These are phyloP conservation scores for Ascochyta fabae DNA, from an alignment of 2,329 filamentous ascomycete species.

Conservation along the genomic window DNA sequence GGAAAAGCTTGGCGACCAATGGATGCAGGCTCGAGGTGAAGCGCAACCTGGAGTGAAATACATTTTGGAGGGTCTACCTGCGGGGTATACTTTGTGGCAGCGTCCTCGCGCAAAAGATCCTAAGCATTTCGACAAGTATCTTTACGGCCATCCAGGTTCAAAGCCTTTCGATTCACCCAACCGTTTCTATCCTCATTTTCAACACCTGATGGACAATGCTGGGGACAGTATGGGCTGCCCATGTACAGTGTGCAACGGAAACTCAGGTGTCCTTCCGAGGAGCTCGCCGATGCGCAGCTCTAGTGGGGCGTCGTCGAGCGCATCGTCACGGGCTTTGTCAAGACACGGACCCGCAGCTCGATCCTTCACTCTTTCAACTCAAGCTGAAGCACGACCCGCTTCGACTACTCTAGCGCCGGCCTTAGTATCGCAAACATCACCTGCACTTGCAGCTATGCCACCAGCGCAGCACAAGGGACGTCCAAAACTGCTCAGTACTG, in stretches of 20 bases:
- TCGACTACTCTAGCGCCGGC: not conserved
- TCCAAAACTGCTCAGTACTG: constrained; percentile 25
- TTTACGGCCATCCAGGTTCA: constrained; percentile 63
- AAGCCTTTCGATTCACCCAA: constrained; percentile 60
- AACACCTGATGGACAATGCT: constrained; percentile 59
- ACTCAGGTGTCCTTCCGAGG: constrained; percentile 26
- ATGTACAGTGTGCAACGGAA: constrained; percentile 57
- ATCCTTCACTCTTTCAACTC: not conserved
- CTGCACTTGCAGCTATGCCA: not conserved
- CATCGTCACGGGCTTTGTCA: not conserved
- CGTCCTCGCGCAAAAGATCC: constrained; percentile 52
- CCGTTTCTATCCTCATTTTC: constrained; percentile 64
- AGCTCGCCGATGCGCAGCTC: constrained; percentile 13
- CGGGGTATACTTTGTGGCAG: constrained; percentile 61
- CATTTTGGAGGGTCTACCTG: constrained; percentile 59
- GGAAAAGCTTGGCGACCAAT: constrained; percentile 55
- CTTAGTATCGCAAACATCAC: not conserved
- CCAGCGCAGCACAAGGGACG: constrained; percentile 22
- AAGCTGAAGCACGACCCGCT: not conserved
- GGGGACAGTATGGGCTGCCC: constrained; percentile 53
- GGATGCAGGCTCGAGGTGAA: constrained; percentile 55
- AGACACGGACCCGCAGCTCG: not conserved
- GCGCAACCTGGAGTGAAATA: constrained; percentile 51
- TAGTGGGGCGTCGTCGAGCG: constrained; percentile 12
- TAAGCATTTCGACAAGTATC: constrained; percentile 58